Evolutionary conservation across 306 rosid species (phyloP), one percentile per base, ranked within the genome.

Genomic region (Glycyrrhiza uralensis): DNA sequence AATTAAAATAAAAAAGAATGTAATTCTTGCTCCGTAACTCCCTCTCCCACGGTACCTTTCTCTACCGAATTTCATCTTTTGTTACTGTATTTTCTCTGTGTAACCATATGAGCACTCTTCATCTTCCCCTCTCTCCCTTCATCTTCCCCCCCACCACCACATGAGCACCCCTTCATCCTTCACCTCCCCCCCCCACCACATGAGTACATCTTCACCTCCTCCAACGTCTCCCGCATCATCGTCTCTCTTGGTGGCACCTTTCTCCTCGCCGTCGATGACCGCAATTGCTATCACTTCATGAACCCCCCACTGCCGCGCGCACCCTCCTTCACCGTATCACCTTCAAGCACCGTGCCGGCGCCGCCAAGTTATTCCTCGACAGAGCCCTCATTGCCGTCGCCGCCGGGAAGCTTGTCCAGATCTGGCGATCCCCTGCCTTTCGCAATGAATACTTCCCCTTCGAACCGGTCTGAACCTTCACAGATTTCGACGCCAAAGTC

Each of bases 241-340:
- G 89, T 88, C 74, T 94, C 99, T 8, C 91, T 87, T 0, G 96
- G 87, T 49, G 96, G 88, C 36, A 78, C 82, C 5, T 94, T 94
- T 77, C 87, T 94, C 58, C 80, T 94, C 73, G 61, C 92, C 52
- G 84, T 91, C 44, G 99, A 94, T 66, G 91, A 86, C 45, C 85
- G 82, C 12, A 83, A 69, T 49, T 91, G 99, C 62, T 91, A 97
- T 64, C 89, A 52, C 24, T 88, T 91, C 85, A 79, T 94, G 60
- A 94, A 94, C 82, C 87, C 91, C 59, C 92, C n/a, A n/a, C n/a
- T n/a, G 87, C 83, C 96, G 97, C 70, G n/a, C 96, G 91, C 23
- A 86, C 76, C 0, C 87, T 89, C 17, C 97, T 94, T 57, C 99
- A 91, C 57, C 91, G 97, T 2, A 89, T 94, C 38, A 28, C 93